Conservation (phyloP, 495 filamentous ascomycete species). For the Xanthoparmelia taractica region DNA sequence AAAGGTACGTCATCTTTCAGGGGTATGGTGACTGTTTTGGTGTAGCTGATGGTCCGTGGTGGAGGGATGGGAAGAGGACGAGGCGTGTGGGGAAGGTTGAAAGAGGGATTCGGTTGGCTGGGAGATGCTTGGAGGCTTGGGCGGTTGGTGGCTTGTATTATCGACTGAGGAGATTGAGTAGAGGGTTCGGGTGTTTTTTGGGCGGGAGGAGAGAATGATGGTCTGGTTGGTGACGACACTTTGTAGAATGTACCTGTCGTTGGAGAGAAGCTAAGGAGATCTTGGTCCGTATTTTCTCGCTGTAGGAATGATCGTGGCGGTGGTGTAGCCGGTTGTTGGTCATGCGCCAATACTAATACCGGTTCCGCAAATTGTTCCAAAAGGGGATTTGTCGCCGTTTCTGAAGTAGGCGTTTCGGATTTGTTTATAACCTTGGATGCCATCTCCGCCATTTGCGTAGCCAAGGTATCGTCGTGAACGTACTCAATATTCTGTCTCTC, state of each 20-base stretch:
- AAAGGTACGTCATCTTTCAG: conserved; percentile 17
- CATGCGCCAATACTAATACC: conserved; percentile 10
- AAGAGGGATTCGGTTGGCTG: conserved; percentile 8
- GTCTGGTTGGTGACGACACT: conserved; percentile 34
- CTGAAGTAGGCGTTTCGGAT: background rate
- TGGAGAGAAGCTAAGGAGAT: conserved; percentile 40
- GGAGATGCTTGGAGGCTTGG: conserved; percentile 18
- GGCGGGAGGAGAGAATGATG: conserved; percentile 6
- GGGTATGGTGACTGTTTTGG: conserved; percentile 29
- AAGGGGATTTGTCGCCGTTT: background rate
- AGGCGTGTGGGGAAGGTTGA: conserved; percentile 23
- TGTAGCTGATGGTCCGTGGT: conserved; percentile 15
- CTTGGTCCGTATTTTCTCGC: conserved; percentile 27
- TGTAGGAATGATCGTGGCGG: conserved; percentile 29
- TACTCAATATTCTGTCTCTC: conserved; percentile 44
- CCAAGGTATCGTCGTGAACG: conserved; percentile 39
- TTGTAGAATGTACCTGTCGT: conserved; percentile 44
- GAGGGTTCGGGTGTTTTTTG: conserved; percentile 8
- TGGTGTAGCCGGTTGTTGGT: conserved; percentile 27
- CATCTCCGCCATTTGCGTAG: conserved; percentile 13
- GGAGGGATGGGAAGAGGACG: conserved; percentile 20
- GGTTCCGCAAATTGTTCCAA: background rate
- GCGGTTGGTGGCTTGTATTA: conserved; percentile 8
- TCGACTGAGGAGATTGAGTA: conserved; percentile 28
- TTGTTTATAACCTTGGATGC: conserved; percentile 4